These are phyloP conservation scores for Hygrophila difformis DNA, from an alignment of 257 asterid genomes.

Conservation along the genomic window DNA sequence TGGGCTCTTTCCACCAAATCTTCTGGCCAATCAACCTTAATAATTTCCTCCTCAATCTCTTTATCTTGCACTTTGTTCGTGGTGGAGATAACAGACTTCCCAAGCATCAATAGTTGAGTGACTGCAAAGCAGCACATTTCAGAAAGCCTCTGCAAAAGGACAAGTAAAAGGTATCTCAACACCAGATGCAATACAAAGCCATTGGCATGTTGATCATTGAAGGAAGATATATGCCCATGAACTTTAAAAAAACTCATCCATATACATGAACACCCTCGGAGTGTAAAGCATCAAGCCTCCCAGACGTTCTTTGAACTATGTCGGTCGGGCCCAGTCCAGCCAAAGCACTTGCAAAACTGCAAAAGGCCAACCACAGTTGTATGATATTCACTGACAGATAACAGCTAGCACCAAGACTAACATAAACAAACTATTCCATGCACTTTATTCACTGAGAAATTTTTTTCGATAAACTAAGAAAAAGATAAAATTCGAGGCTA, in stretches of 20 bases:
- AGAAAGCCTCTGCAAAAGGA: constrained; percentile 67
- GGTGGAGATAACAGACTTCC: constrained; percentile 60
- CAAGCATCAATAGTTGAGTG: constrained; percentile 76
- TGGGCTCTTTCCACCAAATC: constrained; percentile 82
- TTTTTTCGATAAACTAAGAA: neutral
- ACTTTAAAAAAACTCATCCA: constrained; percentile 16
- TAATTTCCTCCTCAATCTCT: constrained; percentile 46
- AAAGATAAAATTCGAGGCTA: constrained; percentile 13
- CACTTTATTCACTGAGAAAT: constrained; percentile 4
- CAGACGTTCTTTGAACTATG: constrained; percentile 59
- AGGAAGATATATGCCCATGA: neutral
- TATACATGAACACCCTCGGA: constrained; percentile 99
- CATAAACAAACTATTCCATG: neutral
- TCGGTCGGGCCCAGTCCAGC: constrained; percentile 76
- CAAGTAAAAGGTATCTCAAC: constrained; percentile 8
- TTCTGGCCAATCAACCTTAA: constrained; percentile 78
- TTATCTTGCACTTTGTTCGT: constrained; percentile 47
- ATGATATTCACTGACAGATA: neutral
- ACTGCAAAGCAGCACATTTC: constrained; percentile 93
- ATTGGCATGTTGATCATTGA: constrained; percentile 6
- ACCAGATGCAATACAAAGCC: neutral
- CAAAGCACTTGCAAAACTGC: constrained; percentile 82
- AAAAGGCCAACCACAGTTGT: constrained; percentile 2
- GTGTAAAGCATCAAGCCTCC: constrained; percentile 91
- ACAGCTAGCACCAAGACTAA: constrained; percentile 3